Evolutionary conservation across 2,329 filamentous ascomycete genomes (phyloP).

Genomic region (Beauveria caledonica): DNA sequence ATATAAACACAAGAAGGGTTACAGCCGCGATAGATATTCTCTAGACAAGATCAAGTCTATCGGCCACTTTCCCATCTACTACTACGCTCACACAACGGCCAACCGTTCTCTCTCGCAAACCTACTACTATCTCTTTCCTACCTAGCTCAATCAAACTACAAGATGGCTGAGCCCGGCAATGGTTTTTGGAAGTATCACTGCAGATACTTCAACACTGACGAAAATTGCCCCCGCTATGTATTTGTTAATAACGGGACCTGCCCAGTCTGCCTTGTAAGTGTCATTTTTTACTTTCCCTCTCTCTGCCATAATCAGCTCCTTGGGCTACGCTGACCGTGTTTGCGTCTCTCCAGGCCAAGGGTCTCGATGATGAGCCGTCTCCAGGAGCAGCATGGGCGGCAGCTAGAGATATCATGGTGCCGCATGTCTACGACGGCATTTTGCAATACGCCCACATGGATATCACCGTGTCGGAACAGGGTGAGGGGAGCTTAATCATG

Average conservation of each 20-base stretch:
- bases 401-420: conserved; percentile 36
- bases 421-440: conserved; percentile 35
- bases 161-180: conserved; percentile 30
- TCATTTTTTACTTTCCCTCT: background rate
- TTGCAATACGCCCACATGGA: conserved; percentile 42
- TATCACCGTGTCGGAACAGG: conserved; percentile 30
- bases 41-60: background rate
- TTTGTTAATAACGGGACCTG: conserved; percentile 36
- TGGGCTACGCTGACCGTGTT: background rate
- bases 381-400: conserved; percentile 20
- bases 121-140: background rate
- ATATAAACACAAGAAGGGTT: background rate
- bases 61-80: background rate
- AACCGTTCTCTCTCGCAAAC: background rate
- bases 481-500: conserved; percentile 29
- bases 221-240: rapidly evolving
- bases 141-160: background rate
- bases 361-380: conserved; percentile 36
- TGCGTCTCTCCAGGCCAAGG: conserved; percentile 33
- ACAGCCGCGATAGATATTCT: background rate
- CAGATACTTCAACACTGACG: conserved; percentile 31
- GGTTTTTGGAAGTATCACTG: conserved; percentile 46
- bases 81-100: background rate
- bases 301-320: background rate
- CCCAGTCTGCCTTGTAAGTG: conserved; percentile 29